Evolutionary conservation across 805 yeast species (phyloP).

Genomic region (Nakazawaea ambrosiae): DNA sequence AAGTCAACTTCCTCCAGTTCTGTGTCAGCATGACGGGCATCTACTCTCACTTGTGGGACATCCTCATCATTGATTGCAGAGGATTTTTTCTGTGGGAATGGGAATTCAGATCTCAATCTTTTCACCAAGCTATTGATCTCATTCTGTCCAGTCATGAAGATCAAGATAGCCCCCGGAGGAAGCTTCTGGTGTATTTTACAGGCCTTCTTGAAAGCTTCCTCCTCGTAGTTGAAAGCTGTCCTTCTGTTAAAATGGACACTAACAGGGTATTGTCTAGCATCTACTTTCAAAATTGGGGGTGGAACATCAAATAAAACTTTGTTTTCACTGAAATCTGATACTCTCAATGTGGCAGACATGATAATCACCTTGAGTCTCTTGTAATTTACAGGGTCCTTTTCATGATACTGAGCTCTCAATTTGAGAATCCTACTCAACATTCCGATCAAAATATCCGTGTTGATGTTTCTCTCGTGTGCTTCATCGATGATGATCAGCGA

Average conservation of each 20-base stretch:
- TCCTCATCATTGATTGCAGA: constrained; percentile 26
- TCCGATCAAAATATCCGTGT: constrained; percentile 94
- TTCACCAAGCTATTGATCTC: constrained; percentile 79
- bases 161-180: constrained; percentile 91
- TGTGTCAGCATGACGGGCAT: constrained; percentile 53
- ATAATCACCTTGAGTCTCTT: constrained; percentile 75
- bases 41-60: constrained; percentile 38
- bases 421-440: constrained; percentile 82
- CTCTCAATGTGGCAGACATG: constrained; percentile 97
- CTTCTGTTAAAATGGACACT: constrained; percentile 81
- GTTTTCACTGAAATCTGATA: constrained; percentile 88
- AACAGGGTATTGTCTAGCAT: constrained; percentile 92
- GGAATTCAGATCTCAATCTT: constrained; percentile 60
- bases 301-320: constrained; percentile 52
- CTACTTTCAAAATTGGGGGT: constrained; percentile 87
- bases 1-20: constrained; percentile 90
- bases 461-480: constrained; percentile 95
- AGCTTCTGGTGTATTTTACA: constrained; percentile 78
- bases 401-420: constrained; percentile 53
- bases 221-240: constrained; percentile 73
- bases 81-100: constrained; percentile 32
- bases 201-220: constrained; percentile 79
- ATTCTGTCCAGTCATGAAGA: constrained; percentile 91
- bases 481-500: constrained; percentile 90
- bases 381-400: constrained; percentile 36